A percentile compares a stretch with the other conserved stretches of the same genome.
Conservation (phyloP, 768 basidiomycete species). For the Lentinula aciculospora region DNA sequence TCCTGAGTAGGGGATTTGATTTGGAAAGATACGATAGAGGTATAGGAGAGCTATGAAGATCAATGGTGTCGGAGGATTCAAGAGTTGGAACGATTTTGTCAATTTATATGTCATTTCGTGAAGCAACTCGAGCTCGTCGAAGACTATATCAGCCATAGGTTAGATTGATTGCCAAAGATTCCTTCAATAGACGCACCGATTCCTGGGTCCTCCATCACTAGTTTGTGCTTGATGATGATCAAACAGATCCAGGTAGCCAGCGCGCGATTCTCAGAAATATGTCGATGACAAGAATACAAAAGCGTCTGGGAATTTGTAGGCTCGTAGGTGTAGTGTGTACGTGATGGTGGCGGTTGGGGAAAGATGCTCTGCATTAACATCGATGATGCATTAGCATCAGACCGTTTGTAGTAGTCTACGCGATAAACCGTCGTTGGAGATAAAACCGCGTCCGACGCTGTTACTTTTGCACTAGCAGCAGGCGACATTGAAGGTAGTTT, state of each 20-base stretch:
- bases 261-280: background rate
- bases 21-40: background rate
- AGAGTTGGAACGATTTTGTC: background rate
- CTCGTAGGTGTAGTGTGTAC: background rate
- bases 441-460: background rate
- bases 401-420: background rate
- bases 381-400: background rate
- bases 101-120: background rate
- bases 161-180: background rate
- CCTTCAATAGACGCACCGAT: background rate
- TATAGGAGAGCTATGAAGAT: conserved; percentile 3
- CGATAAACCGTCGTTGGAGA: background rate
- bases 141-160: background rate
- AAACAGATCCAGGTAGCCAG: conserved; percentile 1
- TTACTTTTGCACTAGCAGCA: background rate
- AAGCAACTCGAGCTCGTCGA: background rate
- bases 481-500: background rate
- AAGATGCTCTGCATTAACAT: conserved; percentile 3
- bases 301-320: background rate
- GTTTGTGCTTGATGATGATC: background rate
- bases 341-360: conserved; percentile 6
- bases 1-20: background rate
- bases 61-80: background rate
- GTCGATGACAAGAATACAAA: background rate
- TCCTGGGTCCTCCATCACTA: background rate